Conservation (phyloP, 208 protist species). For the Acanthamoeba triangularis region DNA sequence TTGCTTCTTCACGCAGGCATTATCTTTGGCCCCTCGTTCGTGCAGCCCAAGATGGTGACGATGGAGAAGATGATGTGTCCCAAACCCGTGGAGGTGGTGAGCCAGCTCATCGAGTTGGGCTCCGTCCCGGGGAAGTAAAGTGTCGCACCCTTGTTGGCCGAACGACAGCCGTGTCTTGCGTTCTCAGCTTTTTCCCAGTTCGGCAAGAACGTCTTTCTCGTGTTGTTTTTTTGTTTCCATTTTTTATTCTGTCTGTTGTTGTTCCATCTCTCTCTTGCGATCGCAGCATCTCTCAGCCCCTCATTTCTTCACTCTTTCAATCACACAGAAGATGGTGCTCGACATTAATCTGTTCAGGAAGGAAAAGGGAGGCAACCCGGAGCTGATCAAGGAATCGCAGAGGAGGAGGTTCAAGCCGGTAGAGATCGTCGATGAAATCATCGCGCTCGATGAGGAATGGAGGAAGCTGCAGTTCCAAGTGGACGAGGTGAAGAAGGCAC, state of each 20-base stretch:
- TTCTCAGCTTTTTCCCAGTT: conserved; percentile 42
- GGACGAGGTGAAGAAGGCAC: conserved; percentile 93
- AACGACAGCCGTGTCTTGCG: background rate
- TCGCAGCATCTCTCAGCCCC: background rate
- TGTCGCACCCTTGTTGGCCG: background rate
- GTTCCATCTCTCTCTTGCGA: background rate
- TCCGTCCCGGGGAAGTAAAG: background rate
- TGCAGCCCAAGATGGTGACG: background rate
- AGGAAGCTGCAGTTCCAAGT: conserved; percentile 64
- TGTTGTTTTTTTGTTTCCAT: background rate
- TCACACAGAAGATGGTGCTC: conserved; percentile 85
- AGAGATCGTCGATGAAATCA: conserved; percentile 95
- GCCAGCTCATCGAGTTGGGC: background rate
- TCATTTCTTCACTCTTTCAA: background rate
- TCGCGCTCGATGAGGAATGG: conserved; percentile 92
- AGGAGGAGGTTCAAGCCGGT: conserved; percentile 95
- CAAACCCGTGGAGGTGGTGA: background rate
- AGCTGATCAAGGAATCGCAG: conserved; percentile 97
- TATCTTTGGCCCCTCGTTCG: background rate
- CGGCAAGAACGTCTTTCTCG: background rate
- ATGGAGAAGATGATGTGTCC: conserved; percentile 50
- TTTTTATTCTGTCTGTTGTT: background rate
- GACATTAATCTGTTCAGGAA: conserved; percentile 98
- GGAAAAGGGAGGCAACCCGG: conserved; percentile 94
- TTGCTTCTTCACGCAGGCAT: background rate